phyloP scores from a whole-genome alignment of 164 flowering plant genomes.

The grape (Vitis vinifera) region DNA sequence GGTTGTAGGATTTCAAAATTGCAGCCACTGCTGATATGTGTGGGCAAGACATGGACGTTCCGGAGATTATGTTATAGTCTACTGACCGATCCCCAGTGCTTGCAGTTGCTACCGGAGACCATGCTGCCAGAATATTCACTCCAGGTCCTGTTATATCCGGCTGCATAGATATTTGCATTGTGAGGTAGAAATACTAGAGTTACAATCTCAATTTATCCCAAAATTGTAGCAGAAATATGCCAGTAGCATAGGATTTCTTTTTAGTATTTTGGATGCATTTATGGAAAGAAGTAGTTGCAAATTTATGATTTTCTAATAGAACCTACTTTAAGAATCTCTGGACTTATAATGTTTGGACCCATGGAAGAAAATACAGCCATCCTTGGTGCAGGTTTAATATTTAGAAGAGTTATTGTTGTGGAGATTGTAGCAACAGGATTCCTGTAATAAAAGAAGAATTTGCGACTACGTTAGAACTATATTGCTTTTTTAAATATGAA shows the following conservation, averaged over 20 bases:
- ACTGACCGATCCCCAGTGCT: constrained; percentile 9
- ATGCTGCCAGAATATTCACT: constrained; percentile 29
- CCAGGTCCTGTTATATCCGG: constrained; percentile 25
- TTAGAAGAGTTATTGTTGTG: constrained; percentile 26
- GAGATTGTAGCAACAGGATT: constrained; percentile 41
- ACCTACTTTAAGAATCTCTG: constrained; percentile 49
- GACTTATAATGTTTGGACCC: constrained; percentile 47
- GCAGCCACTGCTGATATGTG: constrained; percentile 23
- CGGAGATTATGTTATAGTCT: constrained; percentile 22
- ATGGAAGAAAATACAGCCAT: constrained; percentile 50
- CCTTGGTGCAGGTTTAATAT: constrained; percentile 41
- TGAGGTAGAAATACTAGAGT: not conserved
- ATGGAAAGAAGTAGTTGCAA: not conserved
- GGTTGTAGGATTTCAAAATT: constrained; percentile 17
- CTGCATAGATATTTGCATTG: constrained; percentile 7
- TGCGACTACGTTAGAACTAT: not conserved
- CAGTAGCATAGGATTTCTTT: not conserved
- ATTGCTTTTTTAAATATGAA: no score
- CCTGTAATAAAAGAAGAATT: constrained; percentile 17
- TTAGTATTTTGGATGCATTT: no score
- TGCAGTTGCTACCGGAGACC: constrained; percentile 24
- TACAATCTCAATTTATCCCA: not conserved
- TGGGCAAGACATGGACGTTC: constrained; percentile 33
- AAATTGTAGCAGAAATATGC: not conserved
- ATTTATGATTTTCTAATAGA: not conserved